Evolutionary conservation across 1,284 basidiomycete genomes (phyloP), one percentile per base, ranked within the genome.

Genomic region (Crucibulum parvulum): DNA sequence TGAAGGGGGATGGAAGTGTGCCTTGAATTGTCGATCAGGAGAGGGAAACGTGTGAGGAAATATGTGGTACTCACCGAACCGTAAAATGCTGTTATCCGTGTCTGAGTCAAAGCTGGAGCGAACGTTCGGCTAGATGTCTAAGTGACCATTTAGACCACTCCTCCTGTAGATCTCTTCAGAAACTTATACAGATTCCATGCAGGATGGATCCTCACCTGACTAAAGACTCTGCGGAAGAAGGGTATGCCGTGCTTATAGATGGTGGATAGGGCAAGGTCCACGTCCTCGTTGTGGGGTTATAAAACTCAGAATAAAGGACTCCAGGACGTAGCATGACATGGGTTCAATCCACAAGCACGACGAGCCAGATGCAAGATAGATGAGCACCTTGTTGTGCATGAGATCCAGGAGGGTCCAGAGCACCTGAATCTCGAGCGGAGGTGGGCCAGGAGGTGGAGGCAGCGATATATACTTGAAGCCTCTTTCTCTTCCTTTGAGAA

Each of bases 211-310:
- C 90, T 82, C 50, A 93, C 79, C 45, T 93, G 74, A 37, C 86
- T 88, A 76, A 83, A 94, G 5, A 93, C 71, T 70, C 89, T 90
- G 55, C 92, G 83, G 76, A 93, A 93, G 41, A 92, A 81, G 43
- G 89, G 84, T 66, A 94, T 93, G 36, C 88, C 87, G 66, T 92
- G 87, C 74, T 94, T 94, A 83, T 94, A 94, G 59, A 92, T 89
- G 15, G 87, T 90, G 0, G 90, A 81, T n/a, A 88, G 85, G 6
- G 86, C 84, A 48, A n/a, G n/a, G 55, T 89, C 89, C 50, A 10
- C 66, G 69, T 43, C 66, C 65, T 13, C 62, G 56, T 55, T 63
- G 64, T 70, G 68, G 15, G 84, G 80, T n/a, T 41, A 73, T 71
- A 67, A 89, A 87, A 39, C 73, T 71, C 57, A 93, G 79, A 15